Conservation (phyloP, 768 basidiomycete species). For the Leccinum disarticulatum region DNA sequence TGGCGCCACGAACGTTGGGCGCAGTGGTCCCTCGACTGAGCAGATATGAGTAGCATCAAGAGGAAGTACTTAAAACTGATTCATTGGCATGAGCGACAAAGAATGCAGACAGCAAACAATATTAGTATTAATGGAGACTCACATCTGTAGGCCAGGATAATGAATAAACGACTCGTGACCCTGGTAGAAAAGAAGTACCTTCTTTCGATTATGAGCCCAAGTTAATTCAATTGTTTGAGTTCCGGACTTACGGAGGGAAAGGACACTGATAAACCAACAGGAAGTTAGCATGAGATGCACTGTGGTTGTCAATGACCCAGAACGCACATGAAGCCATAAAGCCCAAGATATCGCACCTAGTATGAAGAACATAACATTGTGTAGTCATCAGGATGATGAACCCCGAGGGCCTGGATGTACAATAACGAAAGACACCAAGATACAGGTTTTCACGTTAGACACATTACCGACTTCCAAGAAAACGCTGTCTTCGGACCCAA, state of each 20-base stretch:
- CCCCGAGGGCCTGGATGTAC: slow-evolving; percentile 1
- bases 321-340: not conserved
- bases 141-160: slow-evolving; percentile 6
- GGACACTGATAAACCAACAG: not conserved
- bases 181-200: slow-evolving; percentile 13
- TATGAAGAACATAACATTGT: not conserved
- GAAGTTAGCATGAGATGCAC: not conserved
- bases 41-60: not conserved
- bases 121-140: not conserved
- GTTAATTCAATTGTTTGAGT: not conserved
- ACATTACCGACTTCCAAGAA: not conserved
- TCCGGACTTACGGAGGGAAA: not conserved
- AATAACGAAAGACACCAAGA: slow-evolving; percentile 10
- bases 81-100: not conserved
- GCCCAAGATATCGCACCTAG: not conserved
- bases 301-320: not conserved
- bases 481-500: slow-evolving; percentile 8
- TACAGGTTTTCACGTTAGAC: slow-evolving; percentile 6
- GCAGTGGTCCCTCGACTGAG: not conserved
- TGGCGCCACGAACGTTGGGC: not conserved
- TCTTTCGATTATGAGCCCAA: not conserved
- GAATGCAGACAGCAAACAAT: too few relatives aligned
- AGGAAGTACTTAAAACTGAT: not conserved
- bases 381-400: not conserved
- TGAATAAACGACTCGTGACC: not conserved